phyloP scores from a whole-genome alignment of 495 filamentous ascomycete species.

The Aeminium ludgeri region DNA sequence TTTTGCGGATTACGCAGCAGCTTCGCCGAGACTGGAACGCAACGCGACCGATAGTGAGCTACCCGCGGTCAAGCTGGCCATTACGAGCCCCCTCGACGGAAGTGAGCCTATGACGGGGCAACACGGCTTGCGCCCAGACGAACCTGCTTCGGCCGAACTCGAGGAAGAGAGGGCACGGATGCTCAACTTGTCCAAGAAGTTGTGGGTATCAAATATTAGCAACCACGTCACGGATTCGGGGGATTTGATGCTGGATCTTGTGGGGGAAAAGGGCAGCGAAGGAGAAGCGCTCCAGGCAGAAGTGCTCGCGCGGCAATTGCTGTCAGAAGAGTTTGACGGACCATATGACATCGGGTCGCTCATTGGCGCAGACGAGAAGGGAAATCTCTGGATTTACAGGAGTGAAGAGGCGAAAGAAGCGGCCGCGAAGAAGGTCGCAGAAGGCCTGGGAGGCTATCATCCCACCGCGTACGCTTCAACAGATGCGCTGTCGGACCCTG shows the following conservation, averaged over 20 bases:
- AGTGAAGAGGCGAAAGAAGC: slow-evolving; percentile 87
- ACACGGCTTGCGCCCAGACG: slow-evolving; percentile 7
- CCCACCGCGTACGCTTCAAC: slow-evolving; percentile 37
- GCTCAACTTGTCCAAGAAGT: slow-evolving; percentile 67
- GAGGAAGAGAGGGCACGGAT: slow-evolving; percentile 70
- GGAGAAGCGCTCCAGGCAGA: slow-evolving; percentile 85
- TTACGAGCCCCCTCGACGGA: slow-evolving; percentile 3
- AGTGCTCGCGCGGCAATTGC: slow-evolving; percentile 80
- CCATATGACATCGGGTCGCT: slow-evolving; percentile 91
- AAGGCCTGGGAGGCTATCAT: slow-evolving; percentile 32
- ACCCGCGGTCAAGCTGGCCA: slow-evolving; percentile 23
- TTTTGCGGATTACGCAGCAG: too few relatives aligned
- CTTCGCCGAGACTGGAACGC: slow-evolving; percentile 9
- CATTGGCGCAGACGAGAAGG: slow-evolving; percentile 85
- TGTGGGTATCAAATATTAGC: slow-evolving; percentile 78
- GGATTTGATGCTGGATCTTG: slow-evolving; percentile 98
- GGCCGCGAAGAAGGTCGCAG: slow-evolving; percentile 36
- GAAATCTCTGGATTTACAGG: slow-evolving; percentile 97
- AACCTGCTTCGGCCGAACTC: slow-evolving; percentile 35
- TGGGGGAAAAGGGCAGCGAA: slow-evolving; percentile 81
- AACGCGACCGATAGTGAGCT: slow-evolving; percentile 16
- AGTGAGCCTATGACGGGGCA: slow-evolving; percentile 4
- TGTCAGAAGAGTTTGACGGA: slow-evolving; percentile 86
- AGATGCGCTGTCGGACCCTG: slow-evolving; percentile 78
- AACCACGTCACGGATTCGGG: slow-evolving; percentile 80